phyloP scores from a whole-genome alignment of 257 asterid species.

The Ligustrum vulgare region DNA sequence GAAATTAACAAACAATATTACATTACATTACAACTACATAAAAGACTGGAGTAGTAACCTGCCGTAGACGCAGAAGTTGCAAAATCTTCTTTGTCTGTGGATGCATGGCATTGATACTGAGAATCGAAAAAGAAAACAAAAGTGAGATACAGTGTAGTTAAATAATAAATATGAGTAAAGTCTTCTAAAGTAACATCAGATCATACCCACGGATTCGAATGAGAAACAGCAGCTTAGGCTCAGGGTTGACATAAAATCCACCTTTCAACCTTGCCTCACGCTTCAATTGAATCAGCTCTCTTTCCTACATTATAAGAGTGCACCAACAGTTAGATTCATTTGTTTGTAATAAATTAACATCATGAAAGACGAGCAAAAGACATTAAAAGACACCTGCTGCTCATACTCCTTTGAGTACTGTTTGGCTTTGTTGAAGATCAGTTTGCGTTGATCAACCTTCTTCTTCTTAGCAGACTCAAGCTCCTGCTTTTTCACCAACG shows the following conservation, averaged over 20 bases:
- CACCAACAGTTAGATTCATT: neutral
- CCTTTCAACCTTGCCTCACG: slow-evolving; percentile 63
- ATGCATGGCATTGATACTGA: slow-evolving; percentile 50
- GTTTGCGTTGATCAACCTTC: slow-evolving; percentile 42
- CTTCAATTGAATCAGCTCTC: slow-evolving; percentile 55
- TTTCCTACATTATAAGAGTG: slow-evolving; percentile 30
- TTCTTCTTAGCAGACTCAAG: slow-evolving; percentile 38
- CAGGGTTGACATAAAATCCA: slow-evolving; percentile 55
- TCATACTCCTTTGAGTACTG: slow-evolving; percentile 47
- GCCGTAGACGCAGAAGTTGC: slow-evolving; percentile 49
- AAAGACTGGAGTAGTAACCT: slow-evolving; percentile 28
- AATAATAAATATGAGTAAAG: neutral
- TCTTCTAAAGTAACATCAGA: neutral
- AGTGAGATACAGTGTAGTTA: neutral
- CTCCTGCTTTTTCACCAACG: slow-evolving; percentile 48
- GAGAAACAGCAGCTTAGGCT: slow-evolving; percentile 54
- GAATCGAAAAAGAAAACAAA: slow-evolving; percentile 3
- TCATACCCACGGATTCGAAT: slow-evolving; percentile 61
- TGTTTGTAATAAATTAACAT: neutral
- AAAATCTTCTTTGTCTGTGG: slow-evolving; percentile 41
- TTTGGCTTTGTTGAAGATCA: slow-evolving; percentile 46
- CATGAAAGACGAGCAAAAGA: neutral
- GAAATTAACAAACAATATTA: neutral
- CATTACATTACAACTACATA: neutral
- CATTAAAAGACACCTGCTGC: slow-evolving; percentile 25